Evolutionary conservation across 495 filamentous ascomycete species (phyloP).

Genomic region (Mytilinidion resinicola): DNA sequence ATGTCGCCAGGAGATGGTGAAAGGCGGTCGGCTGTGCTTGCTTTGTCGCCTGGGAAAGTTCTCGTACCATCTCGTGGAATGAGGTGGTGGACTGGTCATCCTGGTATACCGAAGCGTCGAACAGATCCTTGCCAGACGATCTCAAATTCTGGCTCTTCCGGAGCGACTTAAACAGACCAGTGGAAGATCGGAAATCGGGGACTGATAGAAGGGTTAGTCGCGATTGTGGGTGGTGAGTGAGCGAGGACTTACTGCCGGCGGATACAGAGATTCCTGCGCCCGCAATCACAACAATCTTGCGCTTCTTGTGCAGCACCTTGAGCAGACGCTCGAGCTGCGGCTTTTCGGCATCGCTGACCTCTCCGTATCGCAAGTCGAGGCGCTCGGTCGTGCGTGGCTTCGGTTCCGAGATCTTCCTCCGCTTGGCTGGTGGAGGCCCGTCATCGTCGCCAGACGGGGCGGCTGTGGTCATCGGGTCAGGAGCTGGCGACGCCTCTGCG

Average conservation of each 20-base stretch:
- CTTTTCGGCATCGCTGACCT: slow-evolving; percentile 44
- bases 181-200: slow-evolving; percentile 90
- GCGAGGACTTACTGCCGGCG: slow-evolving; percentile 72
- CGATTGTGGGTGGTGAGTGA: slow-evolving; percentile 4
- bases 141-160: slow-evolving; percentile 83
- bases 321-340: slow-evolving; percentile 60
- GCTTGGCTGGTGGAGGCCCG: slow-evolving; percentile 60
- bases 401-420: slow-evolving; percentile 59
- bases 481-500: slow-evolving; percentile 31
- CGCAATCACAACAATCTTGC: slow-evolving; percentile 93
- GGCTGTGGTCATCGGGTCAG: slow-evolving; percentile 27
- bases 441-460: slow-evolving; percentile 43
- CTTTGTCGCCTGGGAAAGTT: slow-evolving; percentile 67
- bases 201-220: slow-evolving; percentile 47
- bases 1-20: slow-evolving; percentile 85
- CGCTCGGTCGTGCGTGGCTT: slow-evolving; percentile 71
- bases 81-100: slow-evolving; percentile 77
- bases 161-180: slow-evolving; percentile 78
- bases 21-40: slow-evolving; percentile 79
- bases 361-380: slow-evolving; percentile 57
- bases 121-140: slow-evolving; percentile 88
- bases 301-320: slow-evolving; percentile 74
- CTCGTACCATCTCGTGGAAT: slow-evolving; percentile 94
- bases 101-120: slow-evolving; percentile 95
- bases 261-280: slow-evolving; percentile 95